phyloP scores from a whole-genome alignment of 768 basidiomycete genomes.

The Trametes cubensis region DNA sequence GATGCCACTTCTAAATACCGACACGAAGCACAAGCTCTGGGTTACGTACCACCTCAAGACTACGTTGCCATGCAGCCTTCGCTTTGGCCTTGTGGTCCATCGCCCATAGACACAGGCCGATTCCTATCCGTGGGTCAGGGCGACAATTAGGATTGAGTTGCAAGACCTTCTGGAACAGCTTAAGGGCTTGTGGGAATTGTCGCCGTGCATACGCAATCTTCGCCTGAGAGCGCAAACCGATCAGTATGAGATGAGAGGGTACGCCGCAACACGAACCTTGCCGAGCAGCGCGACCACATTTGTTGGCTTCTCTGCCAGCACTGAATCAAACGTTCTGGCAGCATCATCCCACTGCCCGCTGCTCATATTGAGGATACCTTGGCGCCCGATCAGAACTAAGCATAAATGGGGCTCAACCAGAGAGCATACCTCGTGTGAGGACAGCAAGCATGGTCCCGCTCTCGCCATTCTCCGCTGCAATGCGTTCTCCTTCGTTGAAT shows the following conservation, averaged over 20 bases:
- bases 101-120: constrained; percentile 92
- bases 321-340: constrained; percentile 75
- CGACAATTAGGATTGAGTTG: constrained; percentile 73
- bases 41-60: constrained; percentile 74
- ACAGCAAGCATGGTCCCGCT: constrained; percentile 58
- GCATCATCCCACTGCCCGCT: constrained; percentile 83
- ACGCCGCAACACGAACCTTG: constrained; percentile 55
- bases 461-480: constrained; percentile 60
- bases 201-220: constrained; percentile 82
- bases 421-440: constrained; percentile 62
- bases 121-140: constrained; percentile 94
- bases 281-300: constrained; percentile 88
- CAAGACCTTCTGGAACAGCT: constrained; percentile 84
- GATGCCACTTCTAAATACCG: too few species aligned
- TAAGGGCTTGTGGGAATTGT: constrained; percentile 77
- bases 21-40: background rate
- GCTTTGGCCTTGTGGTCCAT: constrained; percentile 84
- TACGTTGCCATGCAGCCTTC: constrained; percentile 87
- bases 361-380: constrained; percentile 83
- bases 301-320: constrained; percentile 76
- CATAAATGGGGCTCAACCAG: background rate
- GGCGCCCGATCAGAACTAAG: background rate
- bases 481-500: constrained; percentile 61
- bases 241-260: background rate
- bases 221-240: constrained; percentile 46